Percentiles rank a stretch among this genome's conserved stretches.
Evolutionary conservation across 2,329 filamentous ascomycete genomes (phyloP).

Genomic region (Didymella keratinophila): DNA sequence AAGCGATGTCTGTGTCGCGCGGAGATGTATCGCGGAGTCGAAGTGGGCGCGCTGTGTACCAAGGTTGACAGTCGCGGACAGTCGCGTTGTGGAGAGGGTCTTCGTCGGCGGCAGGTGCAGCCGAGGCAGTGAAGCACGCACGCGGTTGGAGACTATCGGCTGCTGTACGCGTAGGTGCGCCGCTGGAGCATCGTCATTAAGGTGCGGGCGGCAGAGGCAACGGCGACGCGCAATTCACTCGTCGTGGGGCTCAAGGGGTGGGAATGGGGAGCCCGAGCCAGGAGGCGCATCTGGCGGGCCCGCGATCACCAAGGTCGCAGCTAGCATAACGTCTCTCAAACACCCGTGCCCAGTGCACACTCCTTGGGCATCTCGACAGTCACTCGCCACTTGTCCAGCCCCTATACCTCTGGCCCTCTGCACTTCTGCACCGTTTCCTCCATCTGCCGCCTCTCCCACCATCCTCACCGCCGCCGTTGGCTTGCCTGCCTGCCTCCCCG

Average conservation of each 20-base stretch:
- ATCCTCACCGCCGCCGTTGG: slow-evolving; percentile 20
- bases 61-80: background rate
- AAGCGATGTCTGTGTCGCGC: background rate
- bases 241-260: slow-evolving; percentile 27
- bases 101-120: slow-evolving; percentile 29
- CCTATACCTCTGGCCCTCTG: slow-evolving; percentile 13
- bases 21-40: background rate
- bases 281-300: slow-evolving; percentile 22
- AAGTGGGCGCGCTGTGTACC: slow-evolving; percentile 10
- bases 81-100: slow-evolving; percentile 16
- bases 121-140: slow-evolving; percentile 23
- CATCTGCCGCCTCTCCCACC: slow-evolving; percentile 1
- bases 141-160: background rate
- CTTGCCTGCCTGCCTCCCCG: slow-evolving; percentile 17
- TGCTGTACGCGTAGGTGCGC: background rate
- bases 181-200: background rate
- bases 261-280: slow-evolving; percentile 26
- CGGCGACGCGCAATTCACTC: slow-evolving; percentile 2
- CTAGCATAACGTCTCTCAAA: slow-evolving; percentile 17
- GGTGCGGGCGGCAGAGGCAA: background rate
- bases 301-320: slow-evolving; percentile 1
- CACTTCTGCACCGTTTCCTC: background rate
- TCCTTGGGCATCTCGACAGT: slow-evolving; percentile 31
- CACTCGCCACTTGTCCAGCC: slow-evolving; percentile 32
- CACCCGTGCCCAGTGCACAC: slow-evolving; percentile 28